phyloP scores from a whole-genome alignment of 305 asterid genomes.

The Fraxinus greggii region DNA sequence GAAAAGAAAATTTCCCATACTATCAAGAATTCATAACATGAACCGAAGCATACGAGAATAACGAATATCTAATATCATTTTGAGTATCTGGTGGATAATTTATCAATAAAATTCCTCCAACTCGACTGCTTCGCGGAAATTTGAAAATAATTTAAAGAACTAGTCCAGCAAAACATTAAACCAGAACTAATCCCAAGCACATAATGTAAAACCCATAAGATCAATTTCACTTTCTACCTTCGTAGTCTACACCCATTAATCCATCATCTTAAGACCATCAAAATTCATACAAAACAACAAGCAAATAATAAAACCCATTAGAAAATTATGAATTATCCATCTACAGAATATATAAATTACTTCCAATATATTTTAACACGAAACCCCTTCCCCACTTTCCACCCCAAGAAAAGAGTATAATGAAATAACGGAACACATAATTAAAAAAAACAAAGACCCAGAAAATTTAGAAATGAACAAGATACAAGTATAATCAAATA shows the following conservation, averaged over 20 bases:
- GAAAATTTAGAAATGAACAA: not conserved
- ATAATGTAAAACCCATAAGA: not conserved
- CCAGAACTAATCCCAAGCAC: not conserved
- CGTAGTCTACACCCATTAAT: not conserved
- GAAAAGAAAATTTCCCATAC: not conserved
- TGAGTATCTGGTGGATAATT: not conserved
- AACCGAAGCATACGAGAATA: not conserved
- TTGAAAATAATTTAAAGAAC: not conserved
- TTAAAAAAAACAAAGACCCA: not conserved
- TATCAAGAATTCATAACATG: not conserved
- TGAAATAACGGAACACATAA: not conserved
- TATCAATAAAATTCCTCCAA: not conserved
- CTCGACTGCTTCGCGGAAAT: not conserved
- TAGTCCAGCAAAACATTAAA: constrained; percentile 1
- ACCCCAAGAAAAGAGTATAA: not conserved
- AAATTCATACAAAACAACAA: not conserved
- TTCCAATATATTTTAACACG: not conserved
- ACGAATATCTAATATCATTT: not conserved
- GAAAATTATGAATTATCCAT: not conserved
- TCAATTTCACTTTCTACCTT: not conserved
- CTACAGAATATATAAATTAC: not conserved
- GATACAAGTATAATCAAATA: not conserved
- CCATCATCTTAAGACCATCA: not conserved
- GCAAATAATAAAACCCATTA: not conserved
- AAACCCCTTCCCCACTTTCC: not conserved